Base-by-base conservation (phyloP, 1,284 basidiomycete genomes). In the Xerocomus amazonicus region DNA sequence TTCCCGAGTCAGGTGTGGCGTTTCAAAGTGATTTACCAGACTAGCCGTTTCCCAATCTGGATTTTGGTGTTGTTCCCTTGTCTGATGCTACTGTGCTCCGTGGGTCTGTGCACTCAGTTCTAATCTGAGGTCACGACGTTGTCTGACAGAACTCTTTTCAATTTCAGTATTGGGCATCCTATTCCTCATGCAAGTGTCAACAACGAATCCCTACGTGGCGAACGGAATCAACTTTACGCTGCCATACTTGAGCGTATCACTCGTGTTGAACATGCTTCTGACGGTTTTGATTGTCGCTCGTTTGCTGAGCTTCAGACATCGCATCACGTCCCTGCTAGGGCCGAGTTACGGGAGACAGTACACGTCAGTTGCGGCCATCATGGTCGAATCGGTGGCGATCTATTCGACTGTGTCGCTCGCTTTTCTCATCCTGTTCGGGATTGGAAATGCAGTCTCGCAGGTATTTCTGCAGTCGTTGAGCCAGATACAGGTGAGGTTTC, bases 1-100 rank as follows among this genome's bases (percentile, higher is more conserved):
- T 26, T 8, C 27, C 4, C 2, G n/a, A 0, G 2, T 29, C 28
- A 69, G 68, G 51, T 70, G 2, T 70, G 65, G 59, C 63, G 67
- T 2, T 58, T 50, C 19, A 63, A 59, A 35, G 55, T 67, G 10
- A 55, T 67, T 16, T 67, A 50, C 17, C 45, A 57, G 31, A 35
- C 3, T 3, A 48, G 13, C 8, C 27, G 19, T 9, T 8, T 31
- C 1, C 57, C 59, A 9, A 29, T 37, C 7, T 52, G 63, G 61
- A 12, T 45, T 3, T 23, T 57, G 7, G 41, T 65, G 38, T 0
- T 58, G 9, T 43, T 65, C 3, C 62, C 61, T 5, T 45, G 43
- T 33, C 14, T 63, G 10, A 41, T 57, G 41, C 23, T 55, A 0
- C 29, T 36, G 3, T 51, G 42, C 2, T 65, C 54, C 0, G 28